Evolutionary conservation across 306 rosid genomes (phyloP).

Genomic region (Urtica urens): DNA sequence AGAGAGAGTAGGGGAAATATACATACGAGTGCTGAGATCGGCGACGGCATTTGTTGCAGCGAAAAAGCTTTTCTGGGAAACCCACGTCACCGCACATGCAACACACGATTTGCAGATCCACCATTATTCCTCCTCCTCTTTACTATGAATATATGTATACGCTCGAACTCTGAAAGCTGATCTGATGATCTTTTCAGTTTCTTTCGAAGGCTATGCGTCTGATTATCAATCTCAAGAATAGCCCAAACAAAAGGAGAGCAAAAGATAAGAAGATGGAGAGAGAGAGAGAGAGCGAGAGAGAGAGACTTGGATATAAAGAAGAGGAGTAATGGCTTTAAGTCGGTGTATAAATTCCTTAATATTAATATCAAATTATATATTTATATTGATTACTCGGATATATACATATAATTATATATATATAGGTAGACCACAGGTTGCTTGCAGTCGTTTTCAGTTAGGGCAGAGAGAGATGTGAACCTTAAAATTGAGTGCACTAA

Average conservation of each 20-base stretch:
- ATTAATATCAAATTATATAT: not conserved
- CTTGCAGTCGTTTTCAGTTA: slow-evolving; percentile 85
- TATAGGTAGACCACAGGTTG: slow-evolving; percentile 54
- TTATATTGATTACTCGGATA: not conserved
- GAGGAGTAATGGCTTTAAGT: slow-evolving; percentile 28
- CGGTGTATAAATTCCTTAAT: slow-evolving; percentile 39
- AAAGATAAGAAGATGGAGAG: not conserved
- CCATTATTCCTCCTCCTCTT: slow-evolving; percentile 33
- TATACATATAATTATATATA: slow-evolving; percentile 3
- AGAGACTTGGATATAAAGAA: not conserved
- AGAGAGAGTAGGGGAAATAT: not conserved
- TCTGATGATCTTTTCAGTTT: no score
- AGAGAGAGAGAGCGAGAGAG: slow-evolving; percentile 9
- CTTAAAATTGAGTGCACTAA: slow-evolving; percentile 30
- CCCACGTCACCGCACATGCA: slow-evolving; percentile 98
- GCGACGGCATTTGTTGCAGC: slow-evolving; percentile 72
- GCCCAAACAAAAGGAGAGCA: slow-evolving; percentile 1
- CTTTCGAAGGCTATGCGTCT: no score
- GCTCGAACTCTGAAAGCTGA: no score
- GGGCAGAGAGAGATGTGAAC: slow-evolving; percentile 32
- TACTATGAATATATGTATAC: no score
- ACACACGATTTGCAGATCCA: slow-evolving; percentile 69
- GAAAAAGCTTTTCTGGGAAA: slow-evolving; percentile 84
- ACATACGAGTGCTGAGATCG: slow-evolving; percentile 91
- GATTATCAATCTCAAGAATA: slow-evolving; percentile 2